phyloP scores from a whole-genome alignment of 805 yeast genomes.

The Barnettozyma wickerhamii region DNA sequence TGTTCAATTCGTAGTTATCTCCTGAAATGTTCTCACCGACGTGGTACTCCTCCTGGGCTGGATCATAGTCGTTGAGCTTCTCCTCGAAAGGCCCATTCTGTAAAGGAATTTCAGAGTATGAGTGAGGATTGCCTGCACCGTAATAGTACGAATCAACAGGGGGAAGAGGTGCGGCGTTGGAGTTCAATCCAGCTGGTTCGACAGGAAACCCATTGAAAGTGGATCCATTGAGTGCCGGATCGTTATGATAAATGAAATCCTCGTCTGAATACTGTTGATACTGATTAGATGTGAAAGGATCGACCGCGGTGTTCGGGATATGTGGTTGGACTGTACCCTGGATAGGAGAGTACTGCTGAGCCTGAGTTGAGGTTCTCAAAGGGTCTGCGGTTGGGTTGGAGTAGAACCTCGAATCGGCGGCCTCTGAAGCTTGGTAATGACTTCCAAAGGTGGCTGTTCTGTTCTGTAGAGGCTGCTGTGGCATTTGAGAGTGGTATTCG shows the following conservation, averaged over 20 bases:
- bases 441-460: not conserved
- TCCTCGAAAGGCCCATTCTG: conserved; percentile 15
- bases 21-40: conserved; percentile 19
- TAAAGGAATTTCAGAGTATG: conserved; percentile 4
- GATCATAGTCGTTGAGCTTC: conserved; percentile 6
- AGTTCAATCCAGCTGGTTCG: conserved; percentile 1
- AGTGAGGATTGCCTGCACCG: conserved; percentile 5
- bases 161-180: conserved; percentile 4
- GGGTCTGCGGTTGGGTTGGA: conserved; percentile 7
- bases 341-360: conserved; percentile 25
- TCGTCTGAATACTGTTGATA: conserved; percentile 1
- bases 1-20: conserved; percentile 26
- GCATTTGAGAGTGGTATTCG: conserved; percentile 7
- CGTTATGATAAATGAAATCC: conserved; percentile 3
- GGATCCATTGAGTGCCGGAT: conserved; percentile 4
- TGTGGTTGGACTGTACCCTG: conserved; percentile 14
- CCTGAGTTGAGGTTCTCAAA: not conserved
- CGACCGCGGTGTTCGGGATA: conserved; percentile 14
- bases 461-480: not conserved
- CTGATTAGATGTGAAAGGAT: conserved; percentile 1
- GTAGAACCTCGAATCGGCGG: conserved; percentile 5
- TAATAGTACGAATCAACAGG: conserved; percentile 8
- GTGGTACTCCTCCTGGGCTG: conserved; percentile 36
- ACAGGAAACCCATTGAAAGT: conserved; percentile 16
- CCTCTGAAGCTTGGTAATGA: not conserved